Base-by-base conservation (phyloP, 768 basidiomycete species). In the Porphyrellus cyaneotinctus region DNA sequence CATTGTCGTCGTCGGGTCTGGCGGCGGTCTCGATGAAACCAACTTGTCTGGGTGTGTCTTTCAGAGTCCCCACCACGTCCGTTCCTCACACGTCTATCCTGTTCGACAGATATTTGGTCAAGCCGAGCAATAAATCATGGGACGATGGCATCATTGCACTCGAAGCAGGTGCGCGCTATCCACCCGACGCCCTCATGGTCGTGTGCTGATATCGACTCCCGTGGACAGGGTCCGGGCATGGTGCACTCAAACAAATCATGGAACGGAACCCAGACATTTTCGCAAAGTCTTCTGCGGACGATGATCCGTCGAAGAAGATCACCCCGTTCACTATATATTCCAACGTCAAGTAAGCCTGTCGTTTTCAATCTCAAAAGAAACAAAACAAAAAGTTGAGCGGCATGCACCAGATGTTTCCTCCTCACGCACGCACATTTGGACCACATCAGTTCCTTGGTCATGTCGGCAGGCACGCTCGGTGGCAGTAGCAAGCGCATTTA, bases 381-480 rank as follows among this genome's bases (percentile, higher is more conserved):
- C n/a, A n/a, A n/a, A n/a, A n/a, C n/a, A n/a, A n/a, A n/a, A n/a
- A n/a, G n/a, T 11, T 28, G n/a, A n/a, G 30, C 28, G 43, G 6
- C 17, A 20, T 30, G 23, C 13, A 20, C 11, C 41, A 94, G 91
- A 56, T 89, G 84, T 58, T 95, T 88, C 63, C 75, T 95, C 54
- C 75, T 97, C 59, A 88, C 89, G 6, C 94, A 95, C 64, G 86
- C 89, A 0, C 95, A 98, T 69, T 72, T 97, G 24, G 95, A 98
- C 71, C 95, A 98, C 67, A 79, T 91, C 60, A 82, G 79, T 54
- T 84, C 91, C 36, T 77, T 97, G 26, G 81, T 95, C 49, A 70
- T 98, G 48, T 82, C 87, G 2, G 91, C 94, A 15, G 95, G 93
- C 33, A 85, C 91, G 1, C 65, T 90, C 7, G 67, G 68, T 30